These are phyloP conservation scores for Neopestalotiopsis sp. DNA, from an alignment of 2,329 filamentous ascomycete species.

Conservation along the genomic window DNA sequence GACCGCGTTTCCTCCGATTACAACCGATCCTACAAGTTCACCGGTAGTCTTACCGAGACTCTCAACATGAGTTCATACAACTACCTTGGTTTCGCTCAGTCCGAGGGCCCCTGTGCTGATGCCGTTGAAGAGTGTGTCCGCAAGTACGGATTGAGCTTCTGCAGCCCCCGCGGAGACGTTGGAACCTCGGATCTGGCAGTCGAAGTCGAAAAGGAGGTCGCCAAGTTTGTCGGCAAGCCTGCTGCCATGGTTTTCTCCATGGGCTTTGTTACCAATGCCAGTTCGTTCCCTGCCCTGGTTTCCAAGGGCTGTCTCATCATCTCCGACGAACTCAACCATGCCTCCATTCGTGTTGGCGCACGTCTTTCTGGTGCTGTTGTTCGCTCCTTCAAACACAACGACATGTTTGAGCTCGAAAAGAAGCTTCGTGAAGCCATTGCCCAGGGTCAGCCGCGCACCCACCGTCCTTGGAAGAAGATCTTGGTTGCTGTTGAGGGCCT, in stretches of 20 bases:
- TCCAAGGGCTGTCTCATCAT: conserved; percentile 93
- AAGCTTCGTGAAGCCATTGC: conserved; percentile 91
- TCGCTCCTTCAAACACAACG: conserved; percentile 96
- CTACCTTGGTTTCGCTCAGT: conserved; percentile 97
- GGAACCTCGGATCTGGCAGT: conserved; percentile 87
- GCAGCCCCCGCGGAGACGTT: conserved; percentile 80
- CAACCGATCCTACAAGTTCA: conserved; percentile 88
- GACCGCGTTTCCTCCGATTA: conserved; percentile 91
- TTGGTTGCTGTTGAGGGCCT: conserved; percentile 94
- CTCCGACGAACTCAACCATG: conserved; percentile 96
- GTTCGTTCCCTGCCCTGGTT: conserved; percentile 88
- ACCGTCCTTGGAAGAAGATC: conserved; percentile 99
- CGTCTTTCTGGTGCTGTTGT: conserved; percentile 95
- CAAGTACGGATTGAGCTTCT: conserved; percentile 83
- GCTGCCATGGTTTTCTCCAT: conserved; percentile 97
- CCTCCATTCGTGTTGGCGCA: conserved; percentile 93
- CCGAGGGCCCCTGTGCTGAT: conserved; percentile 94
- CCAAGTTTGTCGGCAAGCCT: conserved; percentile 91
- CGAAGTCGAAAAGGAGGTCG: conserved; percentile 90
- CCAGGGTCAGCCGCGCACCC: conserved; percentile 96
- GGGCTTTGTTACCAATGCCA: conserved; percentile 96
- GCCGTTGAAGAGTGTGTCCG: conserved; percentile 84
- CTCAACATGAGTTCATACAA: conserved; percentile 99
- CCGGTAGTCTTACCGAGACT: conserved; percentile 90
- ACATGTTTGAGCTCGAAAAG: conserved; percentile 85